These are phyloP conservation scores for Dictyophora rubrovolvata DNA, from an alignment of 768 basidiomycete species.

Conservation along the genomic window DNA sequence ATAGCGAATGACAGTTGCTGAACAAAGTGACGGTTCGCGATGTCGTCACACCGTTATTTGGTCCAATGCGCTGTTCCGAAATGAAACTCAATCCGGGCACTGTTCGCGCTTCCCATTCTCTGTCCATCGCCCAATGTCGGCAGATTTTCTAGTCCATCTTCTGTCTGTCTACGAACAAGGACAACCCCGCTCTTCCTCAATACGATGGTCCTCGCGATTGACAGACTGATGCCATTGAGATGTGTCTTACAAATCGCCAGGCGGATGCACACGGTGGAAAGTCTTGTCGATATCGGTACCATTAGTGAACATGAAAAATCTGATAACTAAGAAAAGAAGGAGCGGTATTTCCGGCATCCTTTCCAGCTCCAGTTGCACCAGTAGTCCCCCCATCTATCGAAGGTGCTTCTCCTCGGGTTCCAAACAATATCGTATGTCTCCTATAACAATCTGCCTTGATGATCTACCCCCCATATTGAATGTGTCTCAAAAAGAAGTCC, in stretches of 20 bases:
- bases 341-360: not conserved
- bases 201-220: slow-evolving; percentile 48
- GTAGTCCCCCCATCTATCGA: not conserved
- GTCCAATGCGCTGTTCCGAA: no score
- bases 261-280: slow-evolving; percentile 49
- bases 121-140: slow-evolving; percentile 7
- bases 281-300: slow-evolving; percentile 27
- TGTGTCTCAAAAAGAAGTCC: slow-evolving; percentile 22
- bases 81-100: no score
- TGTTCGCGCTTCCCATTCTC: not conserved
- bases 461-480: slow-evolving; percentile 33
- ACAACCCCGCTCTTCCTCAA: slow-evolving; percentile 38
- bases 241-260: slow-evolving; percentile 37
- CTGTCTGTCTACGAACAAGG: slow-evolving; percentile 50
- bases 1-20: no score
- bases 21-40: no score
- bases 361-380: not conserved
- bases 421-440: not conserved
- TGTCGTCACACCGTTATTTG: no score
- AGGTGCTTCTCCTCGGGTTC: not conserved
- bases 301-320: slow-evolving; percentile 23
- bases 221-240: slow-evolving; percentile 49
- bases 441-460: slow-evolving; percentile 44
- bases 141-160: slow-evolving; percentile 43
- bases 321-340: slow-evolving; percentile 2